A percentile compares a stretch with the other conserved stretches of the same genome.
phyloP scores from a whole-genome alignment of 345 rosid genomes.

The Dipteronia sinensis region DNA sequence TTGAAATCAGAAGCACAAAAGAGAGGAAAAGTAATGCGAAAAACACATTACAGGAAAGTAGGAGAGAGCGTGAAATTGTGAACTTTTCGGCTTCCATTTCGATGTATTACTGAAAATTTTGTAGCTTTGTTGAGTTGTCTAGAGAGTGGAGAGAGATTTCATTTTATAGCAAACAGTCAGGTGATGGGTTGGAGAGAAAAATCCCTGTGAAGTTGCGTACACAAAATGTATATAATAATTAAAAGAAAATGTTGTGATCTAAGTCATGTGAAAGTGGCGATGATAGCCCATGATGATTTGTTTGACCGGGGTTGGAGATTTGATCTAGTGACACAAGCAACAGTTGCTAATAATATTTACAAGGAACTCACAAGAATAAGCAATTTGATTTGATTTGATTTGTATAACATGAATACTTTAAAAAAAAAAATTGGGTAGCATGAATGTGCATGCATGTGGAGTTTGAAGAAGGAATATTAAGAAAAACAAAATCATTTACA shows the following conservation, averaged over 20 bases:
- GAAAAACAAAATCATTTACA: not conserved
- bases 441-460: not conserved
- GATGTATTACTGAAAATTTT: not conserved
- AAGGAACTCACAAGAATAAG: not conserved
- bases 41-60: not conserved
- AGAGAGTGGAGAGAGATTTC: not conserved
- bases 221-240: not conserved
- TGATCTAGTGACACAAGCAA: not conserved
- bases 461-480: not conserved
- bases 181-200: not conserved
- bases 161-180: slow-evolving; percentile 12
- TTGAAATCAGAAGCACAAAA: slow-evolving; percentile 25
- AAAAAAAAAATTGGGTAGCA: no score
- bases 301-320: not conserved
- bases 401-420: no score
- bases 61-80: not conserved
- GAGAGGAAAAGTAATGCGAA: slow-evolving; percentile 11
- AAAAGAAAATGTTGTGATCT: not conserved
- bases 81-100: slow-evolving; percentile 7
- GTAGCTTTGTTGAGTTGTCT: not conserved
- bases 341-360: not conserved
- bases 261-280: not conserved
- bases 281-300: slow-evolving; percentile 11
- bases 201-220: not conserved
- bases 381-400: not conserved